phyloP scores from a whole-genome alignment of 495 filamentous ascomycete species.

The Aspergillus egyptiacus region DNA sequence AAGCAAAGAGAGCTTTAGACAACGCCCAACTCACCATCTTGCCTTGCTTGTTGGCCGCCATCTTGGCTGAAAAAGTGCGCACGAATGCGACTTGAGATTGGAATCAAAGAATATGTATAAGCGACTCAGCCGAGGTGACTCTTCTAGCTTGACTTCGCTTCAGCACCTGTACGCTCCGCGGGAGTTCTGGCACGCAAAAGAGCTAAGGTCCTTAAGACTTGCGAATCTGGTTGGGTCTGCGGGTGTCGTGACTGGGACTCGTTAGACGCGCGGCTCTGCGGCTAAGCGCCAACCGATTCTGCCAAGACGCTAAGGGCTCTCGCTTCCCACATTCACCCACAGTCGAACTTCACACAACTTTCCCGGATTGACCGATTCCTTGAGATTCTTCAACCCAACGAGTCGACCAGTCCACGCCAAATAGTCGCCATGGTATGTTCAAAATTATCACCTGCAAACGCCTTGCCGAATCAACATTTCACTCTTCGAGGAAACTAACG shows the following conservation, averaged over 20 bases:
- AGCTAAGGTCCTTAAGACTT: slow-evolving; percentile 3
- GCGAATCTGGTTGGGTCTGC: slow-evolving; percentile 5
- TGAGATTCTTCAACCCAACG: slow-evolving; percentile 29
- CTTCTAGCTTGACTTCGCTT: slow-evolving; percentile 24
- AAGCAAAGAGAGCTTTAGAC: slow-evolving; percentile 24
- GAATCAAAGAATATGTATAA: slow-evolving; percentile 49
- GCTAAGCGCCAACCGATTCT: slow-evolving; percentile 18
- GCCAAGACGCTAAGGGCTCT: slow-evolving; percentile 39
- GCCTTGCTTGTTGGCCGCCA: slow-evolving; percentile 88
- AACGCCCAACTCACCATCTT: slow-evolving; percentile 97
- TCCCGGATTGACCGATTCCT: slow-evolving; percentile 24
- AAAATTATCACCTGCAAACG: not conserved
- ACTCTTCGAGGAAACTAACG: slow-evolving; percentile 24
- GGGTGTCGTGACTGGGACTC: slow-evolving; percentile 5
- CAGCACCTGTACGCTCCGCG: slow-evolving; percentile 14
- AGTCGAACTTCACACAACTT: slow-evolving; percentile 36
- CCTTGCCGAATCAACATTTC: not conserved
- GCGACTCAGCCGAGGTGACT: slow-evolving; percentile 20
- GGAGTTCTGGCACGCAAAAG: slow-evolving; percentile 13
- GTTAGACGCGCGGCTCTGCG: slow-evolving; percentile 22
- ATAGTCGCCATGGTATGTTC: slow-evolving; percentile 47
- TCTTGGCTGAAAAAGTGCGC: slow-evolving; percentile 53
- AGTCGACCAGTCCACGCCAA: slow-evolving; percentile 44
- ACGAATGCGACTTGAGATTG: slow-evolving; percentile 59
- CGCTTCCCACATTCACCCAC: slow-evolving; percentile 42